Evolutionary conservation across 2,329 filamentous ascomycete genomes (phyloP).

Genomic region (Epicoccum nigrum): DNA sequence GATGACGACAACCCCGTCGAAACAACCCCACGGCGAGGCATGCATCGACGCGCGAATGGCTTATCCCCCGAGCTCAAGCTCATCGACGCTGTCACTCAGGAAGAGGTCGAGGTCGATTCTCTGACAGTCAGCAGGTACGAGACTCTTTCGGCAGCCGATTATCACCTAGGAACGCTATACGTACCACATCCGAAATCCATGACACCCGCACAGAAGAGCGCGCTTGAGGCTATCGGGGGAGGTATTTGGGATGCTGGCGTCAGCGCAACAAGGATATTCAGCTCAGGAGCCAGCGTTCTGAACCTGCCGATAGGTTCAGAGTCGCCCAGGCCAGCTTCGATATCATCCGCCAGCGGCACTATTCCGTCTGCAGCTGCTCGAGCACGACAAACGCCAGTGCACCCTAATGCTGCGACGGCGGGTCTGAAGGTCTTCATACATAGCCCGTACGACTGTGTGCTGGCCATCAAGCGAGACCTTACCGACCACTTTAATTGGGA

Average conservation of each 20-base stretch:
- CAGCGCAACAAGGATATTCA: constrained; percentile 86
- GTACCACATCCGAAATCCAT: constrained; percentile 70
- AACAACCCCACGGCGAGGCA: constrained; percentile 68
- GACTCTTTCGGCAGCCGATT: constrained; percentile 84
- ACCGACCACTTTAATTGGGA: constrained; percentile 87
- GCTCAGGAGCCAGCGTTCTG: constrained; percentile 77
- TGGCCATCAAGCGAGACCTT: constrained; percentile 85
- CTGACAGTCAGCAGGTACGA: constrained; percentile 87
- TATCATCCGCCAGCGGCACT: constrained; percentile 38
- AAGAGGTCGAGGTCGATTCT: constrained; percentile 85
- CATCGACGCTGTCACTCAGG: constrained; percentile 82
- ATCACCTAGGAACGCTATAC: constrained; percentile 84
- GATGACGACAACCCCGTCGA: constrained; percentile 66
- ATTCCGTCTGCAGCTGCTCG: constrained; percentile 23
- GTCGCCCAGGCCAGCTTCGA: constrained; percentile 38
- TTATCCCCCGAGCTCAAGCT: constrained; percentile 87
- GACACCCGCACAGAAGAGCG: constrained; percentile 69
- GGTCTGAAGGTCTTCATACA: constrained; percentile 90
- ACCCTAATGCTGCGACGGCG: constrained; percentile 58
- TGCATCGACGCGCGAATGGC: constrained; percentile 76
- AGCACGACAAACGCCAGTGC: constrained; percentile 39
- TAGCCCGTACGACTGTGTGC: constrained; percentile 94
- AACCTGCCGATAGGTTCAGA: constrained; percentile 52
- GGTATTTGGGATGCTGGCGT: constrained; percentile 92
- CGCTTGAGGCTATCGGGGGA: constrained; percentile 75